Base-by-base conservation (phyloP, 352 stramenopile genomes). In the Pythium vanterpoolii region DNA sequence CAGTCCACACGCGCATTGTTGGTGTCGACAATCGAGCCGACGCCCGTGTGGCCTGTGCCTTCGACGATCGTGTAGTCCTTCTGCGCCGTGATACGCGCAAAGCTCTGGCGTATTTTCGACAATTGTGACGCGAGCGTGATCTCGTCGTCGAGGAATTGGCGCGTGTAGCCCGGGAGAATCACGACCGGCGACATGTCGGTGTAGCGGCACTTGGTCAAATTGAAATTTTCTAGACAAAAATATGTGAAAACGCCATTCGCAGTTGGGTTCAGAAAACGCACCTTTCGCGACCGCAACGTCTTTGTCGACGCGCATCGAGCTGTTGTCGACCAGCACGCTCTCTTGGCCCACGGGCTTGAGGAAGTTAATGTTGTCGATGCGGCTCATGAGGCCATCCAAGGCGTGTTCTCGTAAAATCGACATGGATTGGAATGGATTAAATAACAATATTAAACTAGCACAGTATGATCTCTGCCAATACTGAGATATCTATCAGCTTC, bases 1-100 rank as follows among this genome's bases (percentile, higher is more conserved):
- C n/a, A n/a, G n/a, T n/a, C 96, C 23, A 98, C 93, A 53, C 96
- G 86, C 51, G 96, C 95, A 72, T 99, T 99, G 72, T 97, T 98
- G 48, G 97, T 83, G 77, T 95, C 86, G 21, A 99, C 93, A 71
- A 98, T 97, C 34, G 89, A 98, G 27, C 96, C 96, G n/a, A 99
- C 96, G 44, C 93, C 96, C 34, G 89, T 98, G 73, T 99, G 95
- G 11, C 96, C 83, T 31, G 83, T 93, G 56, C 83, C 83, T 73
- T 93, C 83, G 19, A 93, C 83, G 19, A 93, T 76, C 23, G 83
- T 93, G 67, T 87, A 93, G 65, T 93, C 78, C 50, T 90, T 93
- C 19, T 67, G 60, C 0, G 58, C 61, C 18, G 73, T 76, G 64
- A 93, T 93, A 27, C 58, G 65, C 31, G 83, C 65, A 50, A 93